Conservation (phyloP, 768 basidiomycete species). For the Trametes punicea region DNA sequence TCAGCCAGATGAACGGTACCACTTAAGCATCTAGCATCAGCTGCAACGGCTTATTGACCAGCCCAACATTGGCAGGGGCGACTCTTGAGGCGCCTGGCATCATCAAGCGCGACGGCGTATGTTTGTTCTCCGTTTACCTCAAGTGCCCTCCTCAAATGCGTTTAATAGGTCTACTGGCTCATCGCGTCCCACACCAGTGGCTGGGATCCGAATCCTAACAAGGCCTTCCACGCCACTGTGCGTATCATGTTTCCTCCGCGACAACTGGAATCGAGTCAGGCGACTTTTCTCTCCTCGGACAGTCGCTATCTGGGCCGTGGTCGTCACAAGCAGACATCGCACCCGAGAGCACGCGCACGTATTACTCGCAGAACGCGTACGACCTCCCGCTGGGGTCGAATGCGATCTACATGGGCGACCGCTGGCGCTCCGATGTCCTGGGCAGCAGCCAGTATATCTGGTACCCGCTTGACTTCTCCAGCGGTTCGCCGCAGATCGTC, state of each 20-base stretch:
- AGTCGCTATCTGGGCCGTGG: conserved; percentile 56
- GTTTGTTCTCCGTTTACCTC: background rate
- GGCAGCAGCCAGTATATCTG: conserved; percentile 61
- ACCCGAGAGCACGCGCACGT: conserved; percentile 47
- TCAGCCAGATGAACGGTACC: conserved; percentile 42
- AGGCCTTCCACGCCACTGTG: conserved; percentile 51
- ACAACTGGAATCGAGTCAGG: background rate
- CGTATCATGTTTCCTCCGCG: conserved; percentile 11
- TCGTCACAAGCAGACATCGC: conserved; percentile 56
- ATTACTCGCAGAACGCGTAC: conserved; percentile 59
- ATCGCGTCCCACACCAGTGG: conserved; percentile 55
- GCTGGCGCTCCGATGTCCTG: conserved; percentile 52
- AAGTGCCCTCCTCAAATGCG: background rate
- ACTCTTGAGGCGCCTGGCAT: conserved; percentile 63
- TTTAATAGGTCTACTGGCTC: conserved; percentile 46
- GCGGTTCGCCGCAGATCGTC: conserved; percentile 52
- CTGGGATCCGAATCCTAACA: conserved; percentile 63
- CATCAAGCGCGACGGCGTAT: conserved; percentile 52
- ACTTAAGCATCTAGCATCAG: background rate
- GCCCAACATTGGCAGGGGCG: conserved; percentile 34
- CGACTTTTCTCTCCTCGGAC: background rate
- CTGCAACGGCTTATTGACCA: background rate
- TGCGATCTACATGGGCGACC: conserved; percentile 63
- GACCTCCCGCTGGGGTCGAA: conserved; percentile 48
- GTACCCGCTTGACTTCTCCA: conserved; percentile 55